Conservation (phyloP, 768 basidiomycete genomes). For the Tephrocybe sp. region DNA sequence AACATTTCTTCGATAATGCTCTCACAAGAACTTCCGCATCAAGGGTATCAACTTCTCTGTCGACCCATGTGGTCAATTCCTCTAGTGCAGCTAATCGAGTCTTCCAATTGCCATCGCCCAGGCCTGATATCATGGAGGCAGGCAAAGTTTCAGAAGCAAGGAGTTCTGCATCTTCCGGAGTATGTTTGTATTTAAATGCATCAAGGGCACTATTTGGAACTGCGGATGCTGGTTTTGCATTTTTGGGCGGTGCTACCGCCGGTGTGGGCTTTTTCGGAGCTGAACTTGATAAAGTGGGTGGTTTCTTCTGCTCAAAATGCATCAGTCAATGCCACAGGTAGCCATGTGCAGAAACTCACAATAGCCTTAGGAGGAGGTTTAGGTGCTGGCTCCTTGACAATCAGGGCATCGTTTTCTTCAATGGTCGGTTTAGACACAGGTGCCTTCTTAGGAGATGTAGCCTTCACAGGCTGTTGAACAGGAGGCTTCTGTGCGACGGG, state of each 20-base stretch:
- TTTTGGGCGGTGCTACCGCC: slow-evolving; percentile 32
- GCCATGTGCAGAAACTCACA: slow-evolving; percentile 28
- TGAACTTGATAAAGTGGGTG: slow-evolving; percentile 29
- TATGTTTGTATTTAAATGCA: slow-evolving; percentile 87
- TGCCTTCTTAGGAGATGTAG: slow-evolving; percentile 33
- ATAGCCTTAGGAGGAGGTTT: slow-evolving; percentile 52
- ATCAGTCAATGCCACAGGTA: not conserved
- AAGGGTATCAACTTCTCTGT: slow-evolving; percentile 58
- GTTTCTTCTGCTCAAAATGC: slow-evolving; percentile 51
- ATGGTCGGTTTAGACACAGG: slow-evolving; percentile 18
- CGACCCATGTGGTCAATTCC: slow-evolving; percentile 82
- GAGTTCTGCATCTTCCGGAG: slow-evolving; percentile 88
- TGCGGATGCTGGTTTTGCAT: slow-evolving; percentile 48
- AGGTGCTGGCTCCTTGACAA: slow-evolving; percentile 42
- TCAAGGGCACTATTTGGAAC: slow-evolving; percentile 63
- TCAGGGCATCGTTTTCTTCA: slow-evolving; percentile 13
- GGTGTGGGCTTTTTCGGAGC: slow-evolving; percentile 48
- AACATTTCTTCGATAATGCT: slow-evolving; percentile 88
- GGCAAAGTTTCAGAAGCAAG: slow-evolving; percentile 77
- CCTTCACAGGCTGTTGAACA: slow-evolving; percentile 21
- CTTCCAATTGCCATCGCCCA: slow-evolving; percentile 95
- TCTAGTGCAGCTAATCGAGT: slow-evolving; percentile 83
- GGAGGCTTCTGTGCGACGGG: slow-evolving; percentile 44
- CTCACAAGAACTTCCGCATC: slow-evolving; percentile 91
- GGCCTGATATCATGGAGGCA: slow-evolving; percentile 60